Evolutionary conservation across 176 grass and related monocot genomes (phyloP).

Genomic region (Eremochloa ophiuroides): DNA sequence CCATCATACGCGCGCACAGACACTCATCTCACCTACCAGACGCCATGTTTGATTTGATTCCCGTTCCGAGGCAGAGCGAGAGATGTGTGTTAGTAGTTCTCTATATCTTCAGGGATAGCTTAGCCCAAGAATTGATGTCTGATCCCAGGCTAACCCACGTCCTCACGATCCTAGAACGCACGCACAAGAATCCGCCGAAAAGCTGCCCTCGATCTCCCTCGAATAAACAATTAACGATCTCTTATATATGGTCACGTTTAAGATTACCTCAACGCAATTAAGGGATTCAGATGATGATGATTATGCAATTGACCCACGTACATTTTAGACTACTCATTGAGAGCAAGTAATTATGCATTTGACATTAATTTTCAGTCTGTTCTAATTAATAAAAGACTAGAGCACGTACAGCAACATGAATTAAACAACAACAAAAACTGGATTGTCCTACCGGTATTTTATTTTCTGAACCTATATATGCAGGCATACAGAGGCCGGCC

Average conservation of each 20-base stretch:
- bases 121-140: conserved; percentile 6
- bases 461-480: not conserved
- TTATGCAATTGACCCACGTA: too few species aligned
- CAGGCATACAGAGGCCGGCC: too few species aligned
- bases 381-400: too few species aligned
- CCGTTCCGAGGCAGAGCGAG: not conserved
- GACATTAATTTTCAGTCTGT: too few species aligned
- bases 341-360: too few species aligned
- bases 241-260: too few species aligned
- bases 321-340: too few species aligned
- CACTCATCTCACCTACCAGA: conserved; percentile 15
- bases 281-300: too few species aligned
- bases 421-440: not conserved
- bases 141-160: conserved; percentile 39
- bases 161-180: not conserved
- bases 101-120: not conserved
- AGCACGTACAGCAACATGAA: too few species aligned
- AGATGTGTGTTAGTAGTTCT: not conserved
- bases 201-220: not conserved
- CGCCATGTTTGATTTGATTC: conserved; percentile 52
- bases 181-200: not conserved
- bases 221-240: not conserved
- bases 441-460: not conserved
- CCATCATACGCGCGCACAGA: not conserved
- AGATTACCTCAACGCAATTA: too few species aligned